Evolutionary conservation across 345 rosid genomes (phyloP).

Genomic region (Euphorbia lathyris): DNA sequence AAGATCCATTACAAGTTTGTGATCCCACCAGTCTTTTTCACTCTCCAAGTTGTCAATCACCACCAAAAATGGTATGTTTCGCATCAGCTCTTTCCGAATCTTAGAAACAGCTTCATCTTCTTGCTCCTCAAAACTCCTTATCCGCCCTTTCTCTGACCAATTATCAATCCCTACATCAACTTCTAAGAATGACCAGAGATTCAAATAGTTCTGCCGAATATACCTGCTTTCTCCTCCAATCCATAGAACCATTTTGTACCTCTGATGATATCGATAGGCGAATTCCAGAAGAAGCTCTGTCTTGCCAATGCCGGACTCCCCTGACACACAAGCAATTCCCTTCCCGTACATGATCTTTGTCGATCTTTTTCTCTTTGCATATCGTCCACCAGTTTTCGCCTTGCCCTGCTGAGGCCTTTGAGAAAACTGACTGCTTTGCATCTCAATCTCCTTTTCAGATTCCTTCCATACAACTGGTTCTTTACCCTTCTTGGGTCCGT

Average conservation of each 20-base stretch:
- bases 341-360: slow-evolving; percentile 66
- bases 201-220: slow-evolving; percentile 79
- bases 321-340: slow-evolving; percentile 85
- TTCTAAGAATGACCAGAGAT: slow-evolving; percentile 72
- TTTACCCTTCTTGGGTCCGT: slow-evolving; percentile 63
- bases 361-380: slow-evolving; percentile 61
- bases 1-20: slow-evolving; percentile 85
- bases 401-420: slow-evolving; percentile 32
- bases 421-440: slow-evolving; percentile 52
- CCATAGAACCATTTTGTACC: slow-evolving; percentile 96
- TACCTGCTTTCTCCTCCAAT: slow-evolving; percentile 88
- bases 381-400: slow-evolving; percentile 39
- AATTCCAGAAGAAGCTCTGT: slow-evolving; percentile 95
- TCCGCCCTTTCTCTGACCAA: slow-evolving; percentile 49
- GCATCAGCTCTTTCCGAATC: slow-evolving; percentile 79
- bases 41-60: slow-evolving; percentile 89
- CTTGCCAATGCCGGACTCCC: slow-evolving; percentile 90
- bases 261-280: slow-evolving; percentile 78
- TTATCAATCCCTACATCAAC: slow-evolving; percentile 77
- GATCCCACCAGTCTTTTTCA: slow-evolving; percentile 99
- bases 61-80: slow-evolving; percentile 84
- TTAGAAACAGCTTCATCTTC: slow-evolving; percentile 77
- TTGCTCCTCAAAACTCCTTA: slow-evolving; percentile 84
- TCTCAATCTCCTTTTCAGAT: slow-evolving; percentile 93
- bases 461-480: slow-evolving; percentile 93